phyloP scores from a whole-genome alignment of 257 asterid genomes.

The Lithospermum erythrorhizon region DNA sequence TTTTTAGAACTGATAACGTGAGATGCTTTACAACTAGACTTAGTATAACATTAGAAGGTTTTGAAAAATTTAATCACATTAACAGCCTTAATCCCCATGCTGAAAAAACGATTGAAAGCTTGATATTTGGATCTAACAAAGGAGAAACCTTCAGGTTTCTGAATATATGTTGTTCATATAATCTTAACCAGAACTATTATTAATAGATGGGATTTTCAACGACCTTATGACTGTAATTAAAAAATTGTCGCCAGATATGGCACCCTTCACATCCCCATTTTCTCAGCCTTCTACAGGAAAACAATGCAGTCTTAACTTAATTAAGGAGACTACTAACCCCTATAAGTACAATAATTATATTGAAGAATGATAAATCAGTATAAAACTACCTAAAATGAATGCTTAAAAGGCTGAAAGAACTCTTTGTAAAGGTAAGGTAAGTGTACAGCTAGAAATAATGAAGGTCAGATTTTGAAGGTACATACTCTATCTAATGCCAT shows the following conservation, averaged over 20 bases:
- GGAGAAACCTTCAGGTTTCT: neutral
- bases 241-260: too few species aligned
- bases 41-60: neutral
- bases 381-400: neutral
- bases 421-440: neutral
- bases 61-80: neutral
- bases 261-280: too few species aligned
- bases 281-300: too few species aligned
- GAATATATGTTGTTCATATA: neutral
- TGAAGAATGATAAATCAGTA: too few species aligned
- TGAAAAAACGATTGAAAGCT: too few species aligned
- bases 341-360: too few species aligned
- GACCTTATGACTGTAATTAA: too few species aligned
- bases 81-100: neutral
- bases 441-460: neutral
- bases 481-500: constrained; percentile 86
- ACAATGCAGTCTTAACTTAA: too few species aligned
- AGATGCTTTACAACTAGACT: neutral
- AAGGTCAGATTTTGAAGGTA: constrained; percentile 4
- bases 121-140: neutral
- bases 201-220: neutral
- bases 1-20: neutral
- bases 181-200: neutral
- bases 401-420: neutral
- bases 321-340: too few species aligned